A percentile compares a stretch with the other conserved stretches of the same genome.
Conservation (phyloP, 176 grass and related monocot species). For the Ensete ventricosum region DNA sequence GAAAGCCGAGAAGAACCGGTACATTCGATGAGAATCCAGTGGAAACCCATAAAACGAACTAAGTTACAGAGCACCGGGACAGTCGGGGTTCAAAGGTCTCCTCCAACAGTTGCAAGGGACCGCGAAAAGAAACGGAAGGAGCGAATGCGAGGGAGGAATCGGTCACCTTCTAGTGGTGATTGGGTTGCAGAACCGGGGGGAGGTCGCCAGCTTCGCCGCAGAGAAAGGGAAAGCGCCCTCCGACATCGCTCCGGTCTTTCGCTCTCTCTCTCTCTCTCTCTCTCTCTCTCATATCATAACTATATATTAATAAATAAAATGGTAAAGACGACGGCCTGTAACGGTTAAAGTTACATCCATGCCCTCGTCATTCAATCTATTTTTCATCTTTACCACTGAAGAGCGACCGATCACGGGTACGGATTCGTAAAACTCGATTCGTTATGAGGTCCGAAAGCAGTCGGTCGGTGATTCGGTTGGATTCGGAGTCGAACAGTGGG, state of each 20-base stretch:
- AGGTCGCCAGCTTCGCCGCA: conserved; percentile 2
- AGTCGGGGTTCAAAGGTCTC: neutral
- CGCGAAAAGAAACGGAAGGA: neutral
- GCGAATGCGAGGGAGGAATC: neutral
- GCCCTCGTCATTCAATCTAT: neutral
- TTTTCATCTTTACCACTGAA: neutral
- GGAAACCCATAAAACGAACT: neutral
- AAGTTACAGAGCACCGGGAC: neutral
- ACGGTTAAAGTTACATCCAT: neutral
- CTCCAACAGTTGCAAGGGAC: neutral
- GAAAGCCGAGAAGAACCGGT: neutral
- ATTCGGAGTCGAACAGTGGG: neutral
- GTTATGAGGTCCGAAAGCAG: neutral
- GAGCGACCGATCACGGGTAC: neutral
- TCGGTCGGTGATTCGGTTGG: neutral
- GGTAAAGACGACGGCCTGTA: neutral
- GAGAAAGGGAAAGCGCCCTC: conserved; percentile 2
- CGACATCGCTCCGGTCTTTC: neutral
- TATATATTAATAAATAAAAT: neutral
- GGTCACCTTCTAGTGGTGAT: neutral
- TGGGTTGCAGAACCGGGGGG: neutral
- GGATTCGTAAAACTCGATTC: neutral
- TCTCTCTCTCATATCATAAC: neutral
- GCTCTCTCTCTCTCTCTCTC: neutral
- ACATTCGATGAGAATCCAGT: neutral